phyloP scores from a whole-genome alignment of 208 protist genomes.

The Crithidia thermophila region DNA sequence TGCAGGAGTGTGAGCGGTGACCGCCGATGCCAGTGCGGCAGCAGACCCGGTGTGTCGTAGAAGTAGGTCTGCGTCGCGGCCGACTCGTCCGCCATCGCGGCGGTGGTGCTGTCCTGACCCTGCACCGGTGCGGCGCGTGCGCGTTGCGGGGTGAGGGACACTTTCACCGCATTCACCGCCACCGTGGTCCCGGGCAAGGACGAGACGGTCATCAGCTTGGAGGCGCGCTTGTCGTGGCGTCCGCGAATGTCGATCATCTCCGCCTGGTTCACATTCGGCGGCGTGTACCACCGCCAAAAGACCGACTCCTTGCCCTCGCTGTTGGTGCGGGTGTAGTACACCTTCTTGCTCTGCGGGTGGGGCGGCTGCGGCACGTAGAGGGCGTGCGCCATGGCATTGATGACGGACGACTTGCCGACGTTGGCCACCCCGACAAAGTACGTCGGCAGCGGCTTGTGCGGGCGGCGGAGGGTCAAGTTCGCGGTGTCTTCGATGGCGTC shows the following conservation, averaged over 20 bases:
- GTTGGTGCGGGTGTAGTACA: conserved; percentile 84
- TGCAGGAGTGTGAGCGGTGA: conserved; percentile 87
- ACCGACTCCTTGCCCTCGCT: conserved; percentile 68
- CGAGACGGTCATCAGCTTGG: conserved; percentile 90
- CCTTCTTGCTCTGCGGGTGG: conserved; percentile 86
- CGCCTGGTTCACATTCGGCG: conserved; percentile 86
- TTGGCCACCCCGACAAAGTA: conserved; percentile 92
- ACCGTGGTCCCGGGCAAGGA: conserved; percentile 91
- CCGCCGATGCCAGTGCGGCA: conserved; percentile 86
- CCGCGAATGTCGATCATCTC: conserved; percentile 90
- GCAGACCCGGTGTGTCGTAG: conserved; percentile 89
- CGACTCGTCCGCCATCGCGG: conserved; percentile 8
- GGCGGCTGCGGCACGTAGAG: conserved; percentile 87
- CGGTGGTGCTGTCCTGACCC: not conserved
- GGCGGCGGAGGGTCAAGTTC: conserved; percentile 82
- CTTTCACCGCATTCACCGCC: conserved; percentile 72
- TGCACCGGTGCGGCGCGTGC: conserved; percentile 9
- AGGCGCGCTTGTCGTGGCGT: conserved; percentile 85
- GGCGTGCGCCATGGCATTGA: conserved; percentile 90
- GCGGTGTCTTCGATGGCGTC: conserved; percentile 67
- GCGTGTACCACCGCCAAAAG: conserved; percentile 91
- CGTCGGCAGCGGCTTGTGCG: conserved; percentile 73
- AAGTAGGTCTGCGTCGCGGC: conserved; percentile 49
- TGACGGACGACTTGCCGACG: conserved; percentile 93
- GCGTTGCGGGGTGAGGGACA: conserved; percentile 41